These are phyloP conservation scores for Diutina pseudorugosa DNA, from an alignment of 1,139 yeast genomes.

Conservation along the genomic window DNA sequence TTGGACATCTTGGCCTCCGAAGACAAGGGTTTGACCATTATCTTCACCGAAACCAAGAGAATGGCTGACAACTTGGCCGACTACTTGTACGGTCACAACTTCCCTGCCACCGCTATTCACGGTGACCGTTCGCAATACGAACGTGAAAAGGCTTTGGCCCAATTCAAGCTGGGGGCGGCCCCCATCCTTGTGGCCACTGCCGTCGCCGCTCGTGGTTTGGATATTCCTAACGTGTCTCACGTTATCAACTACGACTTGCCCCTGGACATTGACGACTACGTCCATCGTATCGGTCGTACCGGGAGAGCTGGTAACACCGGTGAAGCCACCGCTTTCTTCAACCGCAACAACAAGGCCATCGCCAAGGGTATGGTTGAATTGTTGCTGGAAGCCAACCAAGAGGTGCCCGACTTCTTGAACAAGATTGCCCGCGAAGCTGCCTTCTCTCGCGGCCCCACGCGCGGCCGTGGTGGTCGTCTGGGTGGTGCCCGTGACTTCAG, in stretches of 20 bases:
- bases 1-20: slow-evolving; percentile 70
- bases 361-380: slow-evolving; percentile 82
- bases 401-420: slow-evolving; percentile 80
- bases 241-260: slow-evolving; percentile 97
- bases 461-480: slow-evolving; percentile 12
- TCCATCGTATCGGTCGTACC: slow-evolving; percentile 99
- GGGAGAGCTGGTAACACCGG: slow-evolving; percentile 99
- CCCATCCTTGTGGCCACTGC: slow-evolving; percentile 97
- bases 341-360: slow-evolving; percentile 86
- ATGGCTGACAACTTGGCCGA: slow-evolving; percentile 96
- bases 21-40: slow-evolving; percentile 78
- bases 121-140: slow-evolving; percentile 98
- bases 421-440: slow-evolving; percentile 71
- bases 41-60: slow-evolving; percentile 96
- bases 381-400: slow-evolving; percentile 93
- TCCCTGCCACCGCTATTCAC: slow-evolving; percentile 97
- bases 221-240: slow-evolving; percentile 96
- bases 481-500: slow-evolving; percentile 44
- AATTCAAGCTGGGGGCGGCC: slow-evolving; percentile 76
- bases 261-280: slow-evolving; percentile 94
- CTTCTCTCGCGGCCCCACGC: slow-evolving; percentile 27
- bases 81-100: slow-evolving; percentile 75
- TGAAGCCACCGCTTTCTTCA: slow-evolving; percentile 95
- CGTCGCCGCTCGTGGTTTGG: slow-evolving; percentile 98
- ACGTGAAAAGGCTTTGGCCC: slow-evolving; percentile 93